Evolutionary conservation across 441 rosid species (phyloP).

Genomic region (Gossypium trilobum): DNA sequence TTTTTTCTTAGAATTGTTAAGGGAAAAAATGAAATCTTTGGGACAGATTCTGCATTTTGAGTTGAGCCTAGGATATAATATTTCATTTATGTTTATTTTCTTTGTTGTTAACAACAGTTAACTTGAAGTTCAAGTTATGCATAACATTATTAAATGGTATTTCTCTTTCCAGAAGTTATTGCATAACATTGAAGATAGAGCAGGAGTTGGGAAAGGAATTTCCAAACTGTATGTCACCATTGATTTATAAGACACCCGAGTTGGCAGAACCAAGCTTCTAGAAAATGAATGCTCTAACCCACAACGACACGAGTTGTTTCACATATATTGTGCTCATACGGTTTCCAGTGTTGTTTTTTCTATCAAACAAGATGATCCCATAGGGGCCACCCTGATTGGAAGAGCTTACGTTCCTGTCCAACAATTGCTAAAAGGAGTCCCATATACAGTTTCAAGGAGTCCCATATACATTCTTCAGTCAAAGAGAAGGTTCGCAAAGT

Average conservation of each 20-base stretch:
- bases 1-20: background rate
- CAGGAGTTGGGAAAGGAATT: background rate
- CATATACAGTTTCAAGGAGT: slow-evolving; percentile 26
- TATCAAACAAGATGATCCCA: slow-evolving; percentile 21
- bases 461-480: slow-evolving; percentile 29
- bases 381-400: slow-evolving; percentile 21
- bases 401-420: slow-evolving; percentile 25
- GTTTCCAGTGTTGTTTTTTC: slow-evolving; percentile 26
- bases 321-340: slow-evolving; percentile 25
- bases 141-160: background rate
- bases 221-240: slow-evolving; percentile 24
- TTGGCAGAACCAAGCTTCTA: slow-evolving; percentile 19
- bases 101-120: background rate
- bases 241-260: slow-evolving; percentile 18
- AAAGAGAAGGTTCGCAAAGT: slow-evolving; percentile 24
- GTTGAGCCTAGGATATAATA: background rate
- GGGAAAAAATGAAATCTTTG: background rate
- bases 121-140: background rate
- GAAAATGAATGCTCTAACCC: slow-evolving; percentile 6
- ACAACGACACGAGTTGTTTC: slow-evolving; percentile 24
- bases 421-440: slow-evolving; percentile 27
- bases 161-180: slow-evolving; percentile 16
- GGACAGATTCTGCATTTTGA: background rate
- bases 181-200: slow-evolving; percentile 3
- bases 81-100: background rate